phyloP scores from a whole-genome alignment of 352 stramenopile genomes.

The Phytophthora constricta region DNA sequence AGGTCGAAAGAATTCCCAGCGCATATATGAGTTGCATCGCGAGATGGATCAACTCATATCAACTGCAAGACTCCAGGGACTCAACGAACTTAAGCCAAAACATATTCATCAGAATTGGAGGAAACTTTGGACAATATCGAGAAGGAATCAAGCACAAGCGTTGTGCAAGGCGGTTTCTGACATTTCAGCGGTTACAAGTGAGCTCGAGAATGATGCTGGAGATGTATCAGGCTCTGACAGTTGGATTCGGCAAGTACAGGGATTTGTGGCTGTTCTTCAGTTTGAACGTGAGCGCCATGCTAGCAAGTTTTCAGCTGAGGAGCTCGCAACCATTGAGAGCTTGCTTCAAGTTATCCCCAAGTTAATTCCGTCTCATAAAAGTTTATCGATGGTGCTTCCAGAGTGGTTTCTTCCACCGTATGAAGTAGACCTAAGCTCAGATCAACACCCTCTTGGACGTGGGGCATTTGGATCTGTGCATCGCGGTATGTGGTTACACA shows the following conservation, averaged over 20 bases:
- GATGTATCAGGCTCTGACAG: slow-evolving; percentile 3
- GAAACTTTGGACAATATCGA: neutral
- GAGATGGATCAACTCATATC: slow-evolving; percentile 25
- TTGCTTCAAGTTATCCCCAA: neutral
- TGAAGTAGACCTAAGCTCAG: slow-evolving; percentile 20
- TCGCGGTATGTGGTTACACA: slow-evolving; percentile 17
- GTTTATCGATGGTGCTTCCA: neutral
- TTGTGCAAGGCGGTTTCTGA: slow-evolving; percentile 9
- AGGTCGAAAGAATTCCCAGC: slow-evolving; percentile 9
- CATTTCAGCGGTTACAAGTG: neutral
- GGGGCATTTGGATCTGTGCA: slow-evolving; percentile 32
- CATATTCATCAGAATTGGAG: slow-evolving; percentile 11
- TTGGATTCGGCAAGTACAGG: slow-evolving; percentile 12
- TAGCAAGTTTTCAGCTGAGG: slow-evolving; percentile 7
- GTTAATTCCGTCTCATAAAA: neutral
- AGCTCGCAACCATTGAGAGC: slow-evolving; percentile 9
- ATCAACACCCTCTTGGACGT: slow-evolving; percentile 6
- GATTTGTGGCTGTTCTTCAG: slow-evolving; percentile 13
- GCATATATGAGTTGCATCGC: slow-evolving; percentile 13
- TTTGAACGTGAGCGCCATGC: slow-evolving; percentile 17
- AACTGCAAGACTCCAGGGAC: slow-evolving; percentile 10
- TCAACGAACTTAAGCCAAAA: neutral
- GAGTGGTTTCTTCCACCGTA: slow-evolving; percentile 39
- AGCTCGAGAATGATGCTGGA: slow-evolving; percentile 6
- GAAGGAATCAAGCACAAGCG: neutral